These are phyloP conservation scores for Begonia loranthoides DNA, from an alignment of 306 rosid species.

Conservation along the genomic window DNA sequence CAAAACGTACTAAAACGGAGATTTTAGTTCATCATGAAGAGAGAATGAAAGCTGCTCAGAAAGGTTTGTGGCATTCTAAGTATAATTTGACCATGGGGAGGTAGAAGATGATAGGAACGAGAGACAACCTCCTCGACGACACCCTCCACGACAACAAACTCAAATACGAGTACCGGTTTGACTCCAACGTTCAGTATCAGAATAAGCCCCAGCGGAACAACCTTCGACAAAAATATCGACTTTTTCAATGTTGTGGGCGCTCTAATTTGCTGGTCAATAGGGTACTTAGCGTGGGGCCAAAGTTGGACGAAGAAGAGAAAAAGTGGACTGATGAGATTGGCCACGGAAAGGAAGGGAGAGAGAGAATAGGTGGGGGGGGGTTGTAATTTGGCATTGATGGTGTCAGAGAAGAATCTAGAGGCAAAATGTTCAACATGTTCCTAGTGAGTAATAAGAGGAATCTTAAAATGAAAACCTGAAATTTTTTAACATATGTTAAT, in stretches of 20 bases:
- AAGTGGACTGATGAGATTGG: constrained; percentile 31
- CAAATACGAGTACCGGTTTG: not conserved
- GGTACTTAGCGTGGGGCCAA: constrained; percentile 18
- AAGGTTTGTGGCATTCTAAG: no score
- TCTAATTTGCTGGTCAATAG: constrained; percentile 19
- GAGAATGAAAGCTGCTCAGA: no score
- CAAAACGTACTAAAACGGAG: no score
- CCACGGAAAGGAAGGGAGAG: not conserved
- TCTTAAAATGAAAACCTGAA: no score
- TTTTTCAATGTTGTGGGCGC: constrained; percentile 4
- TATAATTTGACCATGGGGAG: no score
- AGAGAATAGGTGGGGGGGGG: constrained; percentile 10
- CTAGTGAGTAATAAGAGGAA: no score
- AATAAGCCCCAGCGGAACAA: constrained; percentile 37
- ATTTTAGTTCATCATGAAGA: no score
- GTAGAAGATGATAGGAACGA: no score
- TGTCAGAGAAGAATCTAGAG: no score
- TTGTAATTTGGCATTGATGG: no score
- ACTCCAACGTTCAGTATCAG: constrained; percentile 38
- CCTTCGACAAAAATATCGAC: constrained; percentile 9
- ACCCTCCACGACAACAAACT: constrained; percentile 12
- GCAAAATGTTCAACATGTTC: no score
- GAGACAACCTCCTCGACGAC: constrained; percentile 22
- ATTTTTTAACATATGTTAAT: no score
- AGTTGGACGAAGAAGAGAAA: not conserved